Evolutionary conservation across 148 eudicot genomes (phyloP), one percentile per base, ranked within the genome.

Genomic region (Spergularia bocconei): DNA sequence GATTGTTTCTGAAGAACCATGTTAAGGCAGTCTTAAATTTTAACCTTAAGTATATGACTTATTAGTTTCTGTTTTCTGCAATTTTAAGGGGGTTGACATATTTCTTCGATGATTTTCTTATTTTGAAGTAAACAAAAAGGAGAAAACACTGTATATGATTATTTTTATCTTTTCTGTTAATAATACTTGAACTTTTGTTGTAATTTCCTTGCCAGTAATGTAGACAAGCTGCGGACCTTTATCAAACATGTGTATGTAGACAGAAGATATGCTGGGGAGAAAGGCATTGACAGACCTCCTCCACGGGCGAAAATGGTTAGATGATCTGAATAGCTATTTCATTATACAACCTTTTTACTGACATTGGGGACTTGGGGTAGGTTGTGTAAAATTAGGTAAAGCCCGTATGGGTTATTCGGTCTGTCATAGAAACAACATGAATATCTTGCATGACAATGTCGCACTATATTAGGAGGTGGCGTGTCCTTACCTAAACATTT

Each of bases 241-340:
- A 92, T 96, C 66, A 92, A 87, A 85, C 97, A 91, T 87, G 97
- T 96, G 21, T 96, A 87, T 75, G 99, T 91, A 80, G 99, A 96
- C 76, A 89, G 90, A 81, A 88, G 93, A 91, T 92, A 83, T 80
- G 80, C 91, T 39, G 98, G 97, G 74, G 99, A 92, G 80, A 89
- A 82, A 83, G 85, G 89, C 84, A 78, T 53, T 58, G 93, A 91
- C 64, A 89, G 84, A 81, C 89, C 99, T 80, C 89, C 99, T 80
- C 86, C 86, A 51, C 88, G 83, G 78, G 88, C 60, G 65, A 90
- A 86, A 77, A 70, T 82, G 97, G 96, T 92, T 77, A 71, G 82
- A 63, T 62, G 11, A 23, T 79, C 62, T 57, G 29, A 71, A 21
- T 25, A 17, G 39, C 55, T 21, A 19, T 29, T 16, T 36, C 2